A percentile compares a stretch with the other conserved stretches of the same genome.
phyloP scores from a whole-genome alignment of 2,329 filamentous ascomycete genomes.

The Parastagonospora avenae region DNA sequence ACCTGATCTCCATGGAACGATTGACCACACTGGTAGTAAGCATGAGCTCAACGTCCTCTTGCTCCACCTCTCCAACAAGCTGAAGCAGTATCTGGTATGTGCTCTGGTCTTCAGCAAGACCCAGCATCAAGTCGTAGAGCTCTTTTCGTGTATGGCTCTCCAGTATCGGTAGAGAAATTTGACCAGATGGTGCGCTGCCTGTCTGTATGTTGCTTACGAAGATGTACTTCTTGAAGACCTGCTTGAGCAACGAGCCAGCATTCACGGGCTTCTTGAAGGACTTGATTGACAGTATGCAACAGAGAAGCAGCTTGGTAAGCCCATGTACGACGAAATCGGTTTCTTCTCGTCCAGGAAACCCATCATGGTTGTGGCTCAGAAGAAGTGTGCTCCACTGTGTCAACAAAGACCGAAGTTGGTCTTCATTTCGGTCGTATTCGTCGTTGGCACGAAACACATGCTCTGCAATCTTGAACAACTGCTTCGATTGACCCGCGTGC shows the following conservation, averaged over 20 bases:
- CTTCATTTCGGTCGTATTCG: conserved; percentile 39
- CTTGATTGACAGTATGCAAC: conserved; percentile 46
- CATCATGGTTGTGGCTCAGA: conserved; percentile 39
- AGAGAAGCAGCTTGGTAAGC: conserved; percentile 48
- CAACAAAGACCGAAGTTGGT: conserved; percentile 33
- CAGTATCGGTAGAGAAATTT: conserved; percentile 35
- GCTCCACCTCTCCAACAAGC: conserved; percentile 26
- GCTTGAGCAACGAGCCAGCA: conserved; percentile 31
- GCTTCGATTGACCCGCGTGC: conserved; percentile 29
- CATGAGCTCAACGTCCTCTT: conserved; percentile 57
- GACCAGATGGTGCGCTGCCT: not conserved
- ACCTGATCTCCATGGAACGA: conserved; percentile 69
- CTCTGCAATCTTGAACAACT: conserved; percentile 44
- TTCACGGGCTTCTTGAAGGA: conserved; percentile 48
- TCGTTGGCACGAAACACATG: conserved; percentile 44
- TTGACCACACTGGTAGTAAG: conserved; percentile 64
- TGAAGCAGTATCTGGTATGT: conserved; percentile 37
- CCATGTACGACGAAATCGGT: conserved; percentile 45
- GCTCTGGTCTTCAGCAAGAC: conserved; percentile 37
- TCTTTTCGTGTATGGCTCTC: conserved; percentile 43
- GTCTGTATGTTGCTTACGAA: conserved; percentile 27
- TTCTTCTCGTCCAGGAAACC: conserved; percentile 44
- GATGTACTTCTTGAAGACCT: conserved; percentile 44
- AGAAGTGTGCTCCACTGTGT: conserved; percentile 40
- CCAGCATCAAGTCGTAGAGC: conserved; percentile 44